phyloP scores from a whole-genome alignment of 2,329 filamentous ascomycete species.

The Colletotrichum nymphaeae region DNA sequence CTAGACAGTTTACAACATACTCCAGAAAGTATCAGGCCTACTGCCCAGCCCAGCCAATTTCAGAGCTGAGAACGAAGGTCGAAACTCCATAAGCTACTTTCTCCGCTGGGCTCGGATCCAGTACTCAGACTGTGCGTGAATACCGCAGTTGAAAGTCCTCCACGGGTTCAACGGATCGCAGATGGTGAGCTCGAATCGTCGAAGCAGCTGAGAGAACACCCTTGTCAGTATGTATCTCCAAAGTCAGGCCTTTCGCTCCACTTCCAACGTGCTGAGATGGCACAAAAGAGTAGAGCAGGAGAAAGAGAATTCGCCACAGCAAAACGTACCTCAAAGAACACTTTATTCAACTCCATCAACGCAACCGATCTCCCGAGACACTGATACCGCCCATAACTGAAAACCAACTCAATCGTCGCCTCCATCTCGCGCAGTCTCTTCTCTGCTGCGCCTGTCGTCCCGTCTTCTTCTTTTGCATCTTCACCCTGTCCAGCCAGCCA shows the following conservation, averaged over 20 bases:
- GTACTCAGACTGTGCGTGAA: slow-evolving; percentile 46
- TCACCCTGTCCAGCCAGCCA: slow-evolving; percentile 43
- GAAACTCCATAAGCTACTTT: neutral
- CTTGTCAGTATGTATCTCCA: neutral
- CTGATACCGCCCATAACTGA: slow-evolving; percentile 50
- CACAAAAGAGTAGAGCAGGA: neutral
- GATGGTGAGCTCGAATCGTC: slow-evolving; percentile 44
- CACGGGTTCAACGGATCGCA: slow-evolving; percentile 46
- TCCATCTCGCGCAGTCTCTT: slow-evolving; percentile 49
- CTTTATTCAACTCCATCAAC: slow-evolving; percentile 51
- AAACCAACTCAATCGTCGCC: slow-evolving; percentile 49
- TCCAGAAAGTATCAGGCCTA: neutral
- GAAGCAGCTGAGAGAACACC: slow-evolving; percentile 39
- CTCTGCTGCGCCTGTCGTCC: neutral
- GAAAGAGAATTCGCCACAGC: neutral
- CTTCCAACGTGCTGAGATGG: too few relatives aligned
- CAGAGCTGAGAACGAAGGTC: neutral
- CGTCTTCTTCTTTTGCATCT: too few relatives aligned
- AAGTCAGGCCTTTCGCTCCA: too few relatives aligned
- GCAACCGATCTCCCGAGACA: slow-evolving; percentile 52
- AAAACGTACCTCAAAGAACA: slow-evolving; percentile 52
- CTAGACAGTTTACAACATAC: neutral
- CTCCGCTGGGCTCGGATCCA: slow-evolving; percentile 37
- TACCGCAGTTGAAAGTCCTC: slow-evolving; percentile 44
- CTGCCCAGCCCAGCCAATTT: neutral